Percentiles rank a stretch among this genome's conserved stretches.
phyloP scores from a whole-genome alignment of 2,329 filamentous ascomycete species.

The Trichoderma afroharzianum region DNA sequence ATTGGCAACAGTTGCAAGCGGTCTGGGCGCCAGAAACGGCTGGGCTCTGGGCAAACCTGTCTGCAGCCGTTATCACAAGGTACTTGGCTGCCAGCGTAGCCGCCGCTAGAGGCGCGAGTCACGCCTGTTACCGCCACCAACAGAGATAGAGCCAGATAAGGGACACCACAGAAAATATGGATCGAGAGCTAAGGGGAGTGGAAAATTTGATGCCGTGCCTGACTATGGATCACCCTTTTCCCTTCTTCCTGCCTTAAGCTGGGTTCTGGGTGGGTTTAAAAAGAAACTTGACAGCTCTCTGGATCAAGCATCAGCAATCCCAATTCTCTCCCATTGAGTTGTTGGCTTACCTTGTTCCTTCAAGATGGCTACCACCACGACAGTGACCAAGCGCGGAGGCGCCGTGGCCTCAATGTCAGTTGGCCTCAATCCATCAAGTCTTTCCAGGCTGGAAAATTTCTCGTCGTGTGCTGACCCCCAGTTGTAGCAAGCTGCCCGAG shows the following conservation, averaged over 20 bases:
- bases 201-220: conserved; percentile 16
- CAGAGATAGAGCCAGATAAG: conserved; percentile 1
- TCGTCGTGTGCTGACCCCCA: neutral
- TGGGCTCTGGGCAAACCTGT: neutral
- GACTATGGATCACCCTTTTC: conserved; percentile 14
- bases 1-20: neutral
- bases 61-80: neutral
- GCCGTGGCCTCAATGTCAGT: conserved; percentile 14
- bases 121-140: neutral
- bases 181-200: conserved; percentile 3
- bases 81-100: neutral
- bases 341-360: neutral
- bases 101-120: neutral
- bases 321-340: conserved; percentile 4
- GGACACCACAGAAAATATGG: conserved; percentile 14
- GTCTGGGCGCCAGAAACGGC: neutral
- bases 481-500: conserved; percentile 12
- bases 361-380: conserved; percentile 14
- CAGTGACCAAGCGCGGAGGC: conserved; percentile 10
- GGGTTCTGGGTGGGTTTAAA: conserved; percentile 5
- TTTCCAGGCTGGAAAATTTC: neutral
- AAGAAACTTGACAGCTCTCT: neutral
- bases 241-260: conserved; percentile 7
- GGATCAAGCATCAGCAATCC: neutral
- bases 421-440: neutral